These are phyloP conservation scores for Trichophyton rubrum DNA, from an alignment of 2,329 filamentous ascomycete genomes.

Conservation along the genomic window DNA sequence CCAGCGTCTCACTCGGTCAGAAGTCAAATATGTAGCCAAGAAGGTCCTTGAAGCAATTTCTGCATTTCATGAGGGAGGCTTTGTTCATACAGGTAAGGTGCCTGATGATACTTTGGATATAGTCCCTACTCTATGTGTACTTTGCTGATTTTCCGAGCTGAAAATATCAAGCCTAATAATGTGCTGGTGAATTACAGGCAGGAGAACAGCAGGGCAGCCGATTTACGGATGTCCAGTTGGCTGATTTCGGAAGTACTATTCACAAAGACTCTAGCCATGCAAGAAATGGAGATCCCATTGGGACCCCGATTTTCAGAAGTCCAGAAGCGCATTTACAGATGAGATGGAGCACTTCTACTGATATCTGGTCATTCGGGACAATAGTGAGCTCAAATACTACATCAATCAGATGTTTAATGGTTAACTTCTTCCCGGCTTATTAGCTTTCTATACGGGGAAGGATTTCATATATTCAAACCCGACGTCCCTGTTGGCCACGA, in stretches of 20 bases:
- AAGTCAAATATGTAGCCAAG: constrained; percentile 15
- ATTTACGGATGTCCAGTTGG: constrained; percentile 14
- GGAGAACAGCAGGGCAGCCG: not conserved
- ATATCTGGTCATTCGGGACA: constrained; percentile 20
- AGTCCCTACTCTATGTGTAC: not conserved
- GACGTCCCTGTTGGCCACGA: constrained; percentile 4
- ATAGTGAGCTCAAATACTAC: constrained; percentile 7
- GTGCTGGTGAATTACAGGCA: constrained; percentile 15
- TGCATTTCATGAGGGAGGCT: constrained; percentile 13
- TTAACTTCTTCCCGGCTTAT: constrained; percentile 2
- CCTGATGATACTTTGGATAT: not conserved
- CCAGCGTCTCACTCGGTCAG: constrained; percentile 11
- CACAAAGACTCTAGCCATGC: constrained; percentile 9
- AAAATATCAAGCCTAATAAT: constrained; percentile 16
- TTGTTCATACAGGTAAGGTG: constrained; percentile 15
- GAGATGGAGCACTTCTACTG: constrained; percentile 17
- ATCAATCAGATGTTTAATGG: not conserved
- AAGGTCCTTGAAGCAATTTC: constrained; percentile 12
- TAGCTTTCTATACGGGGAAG: constrained; percentile 7
- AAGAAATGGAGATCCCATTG: constrained; percentile 10
- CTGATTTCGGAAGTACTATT: constrained; percentile 14
- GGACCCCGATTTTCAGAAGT: constrained; percentile 14
- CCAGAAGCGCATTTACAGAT: constrained; percentile 14
- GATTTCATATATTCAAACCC: constrained; percentile 9
- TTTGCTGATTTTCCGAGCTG: not conserved